A percentile compares a stretch with the other conserved stretches of the same genome.
These are phyloP conservation scores for Elongisporangium undulatum DNA, from an alignment of 352 stramenopile species.

Conservation along the genomic window DNA sequence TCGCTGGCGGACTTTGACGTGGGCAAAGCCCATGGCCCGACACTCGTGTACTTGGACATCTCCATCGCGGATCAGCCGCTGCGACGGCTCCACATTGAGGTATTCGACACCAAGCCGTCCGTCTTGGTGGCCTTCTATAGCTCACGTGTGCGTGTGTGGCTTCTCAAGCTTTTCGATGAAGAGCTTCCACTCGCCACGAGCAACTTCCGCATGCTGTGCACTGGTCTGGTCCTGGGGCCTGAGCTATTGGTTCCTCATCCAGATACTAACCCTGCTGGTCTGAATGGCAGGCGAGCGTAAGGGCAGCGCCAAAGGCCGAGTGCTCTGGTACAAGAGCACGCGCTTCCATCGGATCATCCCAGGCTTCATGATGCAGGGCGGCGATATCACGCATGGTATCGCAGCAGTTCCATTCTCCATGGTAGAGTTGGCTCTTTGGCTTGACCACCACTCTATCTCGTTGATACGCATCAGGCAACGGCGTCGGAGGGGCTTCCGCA, in stretches of 20 bases:
- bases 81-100: constrained; percentile 65
- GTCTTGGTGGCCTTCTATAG: background rate
- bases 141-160: constrained; percentile 2
- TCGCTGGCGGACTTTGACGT: constrained; percentile 42
- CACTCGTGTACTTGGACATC: constrained; percentile 66
- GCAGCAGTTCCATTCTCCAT: background rate
- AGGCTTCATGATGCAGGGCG: constrained; percentile 98
- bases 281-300: constrained; percentile 35
- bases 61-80: constrained; percentile 40
- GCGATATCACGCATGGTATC: constrained; percentile 88
- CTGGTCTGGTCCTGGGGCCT: constrained; percentile 17
- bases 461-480: constrained; percentile 56
- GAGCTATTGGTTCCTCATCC: background rate
- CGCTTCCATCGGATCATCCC: constrained; percentile 98
- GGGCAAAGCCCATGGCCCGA: constrained; percentile 22
- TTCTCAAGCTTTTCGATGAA: constrained; percentile 56
- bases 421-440: background rate
- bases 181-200: constrained; percentile 55
- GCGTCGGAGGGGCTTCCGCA: constrained; percentile 92
- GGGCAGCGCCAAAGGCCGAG: constrained; percentile 37
- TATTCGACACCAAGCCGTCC: constrained; percentile 3
- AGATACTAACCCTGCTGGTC: background rate
- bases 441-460: constrained; percentile 1
- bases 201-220: constrained; percentile 77
- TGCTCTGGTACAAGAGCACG: constrained; percentile 92